These are phyloP conservation scores for Xylaria acuta DNA, from an alignment of 495 filamentous ascomycete genomes.

Conservation along the genomic window DNA sequence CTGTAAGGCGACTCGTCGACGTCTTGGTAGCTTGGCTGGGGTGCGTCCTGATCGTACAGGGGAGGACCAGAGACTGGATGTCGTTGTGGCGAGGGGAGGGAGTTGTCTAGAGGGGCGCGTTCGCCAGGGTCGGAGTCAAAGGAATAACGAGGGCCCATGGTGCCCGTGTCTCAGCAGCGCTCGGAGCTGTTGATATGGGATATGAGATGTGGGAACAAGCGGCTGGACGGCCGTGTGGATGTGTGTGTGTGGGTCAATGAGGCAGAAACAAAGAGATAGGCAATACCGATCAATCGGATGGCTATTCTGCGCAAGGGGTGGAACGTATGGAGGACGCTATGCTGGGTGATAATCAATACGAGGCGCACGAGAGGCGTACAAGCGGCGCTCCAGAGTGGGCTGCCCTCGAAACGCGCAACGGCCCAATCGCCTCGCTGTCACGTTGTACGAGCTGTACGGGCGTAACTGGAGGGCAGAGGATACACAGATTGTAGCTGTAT, in stretches of 20 bases:
- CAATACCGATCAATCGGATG: conserved; percentile 2
- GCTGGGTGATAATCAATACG: conserved; percentile 16
- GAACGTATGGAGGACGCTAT: neutral
- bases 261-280: conserved; percentile 22
- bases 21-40: conserved; percentile 33
- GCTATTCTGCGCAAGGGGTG: neutral
- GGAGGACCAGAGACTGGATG: conserved; percentile 26
- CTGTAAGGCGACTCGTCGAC: conserved; percentile 30
- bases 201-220: no score
- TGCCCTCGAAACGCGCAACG: neutral
- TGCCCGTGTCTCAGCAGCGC: conserved; percentile 24
- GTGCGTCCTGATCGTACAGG: neutral
- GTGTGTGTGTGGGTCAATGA: conserved; percentile 21
- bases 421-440: conserved; percentile 12
- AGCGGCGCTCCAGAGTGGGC: neutral
- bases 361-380: conserved; percentile 12
- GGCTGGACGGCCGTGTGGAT: neutral
- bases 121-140: conserved; percentile 47
- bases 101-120: conserved; percentile 45
- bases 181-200: conserved; percentile 4
- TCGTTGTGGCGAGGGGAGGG: conserved; percentile 30
- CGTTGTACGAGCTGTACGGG: neutral
- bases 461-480: neutral
- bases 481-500: neutral
- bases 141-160: conserved; percentile 38